These are phyloP conservation scores for Talaromyces sp. DNA, from an alignment of 2,329 filamentous ascomycete species.

Conservation along the genomic window DNA sequence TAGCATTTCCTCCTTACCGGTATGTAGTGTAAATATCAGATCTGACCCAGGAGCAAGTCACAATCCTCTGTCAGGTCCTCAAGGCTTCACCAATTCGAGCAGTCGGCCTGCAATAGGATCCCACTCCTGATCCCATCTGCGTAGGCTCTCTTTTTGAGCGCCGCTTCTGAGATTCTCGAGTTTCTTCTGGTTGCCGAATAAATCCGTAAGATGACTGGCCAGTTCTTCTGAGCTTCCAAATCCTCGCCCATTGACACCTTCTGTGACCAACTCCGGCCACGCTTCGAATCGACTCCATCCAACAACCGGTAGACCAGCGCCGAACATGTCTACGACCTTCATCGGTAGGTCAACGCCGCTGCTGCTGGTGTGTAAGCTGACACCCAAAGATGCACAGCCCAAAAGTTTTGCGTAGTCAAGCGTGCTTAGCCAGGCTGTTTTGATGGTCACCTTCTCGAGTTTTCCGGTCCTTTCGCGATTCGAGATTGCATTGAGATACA, in stretches of 20 bases:
- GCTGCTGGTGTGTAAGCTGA: constrained; percentile 89
- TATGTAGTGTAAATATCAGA: background rate
- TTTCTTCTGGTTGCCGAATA: constrained; percentile 61
- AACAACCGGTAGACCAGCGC: constrained; percentile 83
- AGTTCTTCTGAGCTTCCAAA: constrained; percentile 73
- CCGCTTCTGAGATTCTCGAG: constrained; percentile 65
- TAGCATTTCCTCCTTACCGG: background rate
- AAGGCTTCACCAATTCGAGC: constrained; percentile 51
- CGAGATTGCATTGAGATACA: constrained; percentile 68
- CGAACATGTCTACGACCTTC: constrained; percentile 99
- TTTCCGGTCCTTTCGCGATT: constrained; percentile 61
- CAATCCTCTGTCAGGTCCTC: background rate
- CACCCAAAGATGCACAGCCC: constrained; percentile 80
- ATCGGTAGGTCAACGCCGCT: constrained; percentile 95
- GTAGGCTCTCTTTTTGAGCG: constrained; percentile 69
- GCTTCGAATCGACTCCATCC: constrained; percentile 85
- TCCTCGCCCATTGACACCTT: constrained; percentile 80
- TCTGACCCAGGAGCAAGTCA: background rate
- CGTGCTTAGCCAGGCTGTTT: constrained; percentile 81
- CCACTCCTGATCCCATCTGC: constrained; percentile 93
- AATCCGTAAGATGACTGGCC: constrained; percentile 58
- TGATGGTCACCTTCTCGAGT: constrained; percentile 68
- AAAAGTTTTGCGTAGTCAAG: constrained; percentile 82
- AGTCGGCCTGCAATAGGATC: constrained; percentile 74
- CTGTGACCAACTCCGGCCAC: constrained; percentile 84